A percentile compares a stretch with the other conserved stretches of the same genome.
phyloP scores from a whole-genome alignment of 202 grass and related monocot species.

The Eragrostis tef region DNA sequence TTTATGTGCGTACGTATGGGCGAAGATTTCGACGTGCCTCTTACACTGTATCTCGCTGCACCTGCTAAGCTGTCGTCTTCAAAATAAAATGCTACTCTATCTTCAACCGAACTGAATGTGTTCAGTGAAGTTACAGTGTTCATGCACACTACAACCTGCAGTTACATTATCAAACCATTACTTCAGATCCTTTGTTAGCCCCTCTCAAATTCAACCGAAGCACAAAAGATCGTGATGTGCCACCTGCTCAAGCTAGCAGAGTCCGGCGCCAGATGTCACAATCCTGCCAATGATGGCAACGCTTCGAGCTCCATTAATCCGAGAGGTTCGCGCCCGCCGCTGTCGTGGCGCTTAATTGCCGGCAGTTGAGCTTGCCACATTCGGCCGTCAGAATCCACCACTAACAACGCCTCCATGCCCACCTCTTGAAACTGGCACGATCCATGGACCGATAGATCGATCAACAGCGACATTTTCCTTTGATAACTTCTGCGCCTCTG shows the following conservation, averaged over 20 bases:
- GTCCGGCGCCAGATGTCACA: not conserved
- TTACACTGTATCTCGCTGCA: constrained; percentile 19
- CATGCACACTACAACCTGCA: not conserved
- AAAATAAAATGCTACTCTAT: not conserved
- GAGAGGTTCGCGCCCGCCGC: constrained; percentile 37
- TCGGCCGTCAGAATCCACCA: not conserved
- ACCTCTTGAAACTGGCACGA: not conserved
- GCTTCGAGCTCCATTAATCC: not conserved
- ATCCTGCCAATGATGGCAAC: constrained; percentile 33
- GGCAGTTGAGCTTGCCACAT: constrained; percentile 39
- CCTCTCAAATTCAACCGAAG: not conserved
- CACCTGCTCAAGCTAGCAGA: not conserved
- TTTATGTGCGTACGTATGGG: not conserved
- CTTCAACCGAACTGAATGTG: not conserved
- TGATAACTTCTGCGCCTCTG: not conserved
- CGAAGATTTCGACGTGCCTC: not conserved
- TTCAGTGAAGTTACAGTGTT: not conserved
- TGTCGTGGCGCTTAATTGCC: constrained; percentile 45
- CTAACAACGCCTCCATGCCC: not conserved
- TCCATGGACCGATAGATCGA: not conserved
- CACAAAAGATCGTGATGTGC: not conserved
- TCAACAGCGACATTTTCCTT: not conserved
- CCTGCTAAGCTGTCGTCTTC: not conserved
- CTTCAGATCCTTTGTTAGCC: not conserved
- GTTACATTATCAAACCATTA: not conserved